A percentile compares a stretch with the other conserved stretches of the same genome.
Evolutionary conservation across 192 early-diverging fungal species (phyloP).

Genomic region (Funneliformis mosseae): DNA sequence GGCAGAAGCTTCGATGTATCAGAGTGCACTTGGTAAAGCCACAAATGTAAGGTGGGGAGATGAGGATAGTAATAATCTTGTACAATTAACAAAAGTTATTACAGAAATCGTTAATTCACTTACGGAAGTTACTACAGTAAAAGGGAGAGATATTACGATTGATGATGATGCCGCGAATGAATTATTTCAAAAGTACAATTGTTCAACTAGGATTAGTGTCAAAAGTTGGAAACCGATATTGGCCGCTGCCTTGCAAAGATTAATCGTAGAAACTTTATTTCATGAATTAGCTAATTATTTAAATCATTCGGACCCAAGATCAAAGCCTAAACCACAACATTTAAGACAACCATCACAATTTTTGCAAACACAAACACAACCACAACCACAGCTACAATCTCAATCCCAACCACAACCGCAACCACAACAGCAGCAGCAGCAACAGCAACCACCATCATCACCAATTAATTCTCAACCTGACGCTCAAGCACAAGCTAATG

Average conservation of each 20-base stretch:
- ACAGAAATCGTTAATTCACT: slow-evolving; percentile 2
- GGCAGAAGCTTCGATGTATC: slow-evolving; percentile 16
- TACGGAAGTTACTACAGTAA: slow-evolving; percentile 1
- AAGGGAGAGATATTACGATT: slow-evolving; percentile 24
- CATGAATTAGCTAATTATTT: not conserved
- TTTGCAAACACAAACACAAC: not conserved
- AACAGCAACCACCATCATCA: not conserved
- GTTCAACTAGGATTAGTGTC: not conserved
- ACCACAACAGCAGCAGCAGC: not conserved
- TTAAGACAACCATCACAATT: not conserved
- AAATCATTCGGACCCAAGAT: not conserved
- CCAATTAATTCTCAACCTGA: not conserved
- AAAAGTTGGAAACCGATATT: slow-evolving; percentile 15
- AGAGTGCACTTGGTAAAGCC: slow-evolving; percentile 23
- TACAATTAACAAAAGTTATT: slow-evolving; percentile 17
- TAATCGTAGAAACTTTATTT: slow-evolving; percentile 1
- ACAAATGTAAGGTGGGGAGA: slow-evolving; percentile 28
- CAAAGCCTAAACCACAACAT: not conserved
- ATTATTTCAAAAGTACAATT: slow-evolving; percentile 13
- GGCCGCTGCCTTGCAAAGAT: slow-evolving; percentile 24
- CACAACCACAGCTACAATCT: not conserved
- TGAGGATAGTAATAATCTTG: slow-evolving; percentile 16
- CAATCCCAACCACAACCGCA: not conserved
- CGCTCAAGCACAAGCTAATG: not conserved
- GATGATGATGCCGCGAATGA: not conserved